Percentiles rank a stretch among this genome's conserved stretches.
These are phyloP conservation scores for Colletotrichum graminicola DNA, from an alignment of 2,329 filamentous ascomycete species.

Conservation along the genomic window DNA sequence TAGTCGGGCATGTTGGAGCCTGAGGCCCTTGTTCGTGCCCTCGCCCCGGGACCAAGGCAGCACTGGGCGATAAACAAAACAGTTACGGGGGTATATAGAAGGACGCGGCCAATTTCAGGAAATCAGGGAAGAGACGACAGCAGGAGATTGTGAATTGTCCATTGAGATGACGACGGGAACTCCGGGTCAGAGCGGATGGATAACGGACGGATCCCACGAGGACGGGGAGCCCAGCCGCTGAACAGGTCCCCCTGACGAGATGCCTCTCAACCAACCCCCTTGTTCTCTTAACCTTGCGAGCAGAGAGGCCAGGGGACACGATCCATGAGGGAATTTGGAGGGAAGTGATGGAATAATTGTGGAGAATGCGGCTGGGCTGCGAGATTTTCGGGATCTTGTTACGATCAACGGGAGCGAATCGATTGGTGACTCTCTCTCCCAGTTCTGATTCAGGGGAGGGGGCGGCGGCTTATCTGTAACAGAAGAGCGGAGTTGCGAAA, in stretches of 20 bases:
- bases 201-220: background rate
- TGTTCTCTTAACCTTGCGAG: background rate
- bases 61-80: conserved; percentile 26
- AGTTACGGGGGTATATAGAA: background rate
- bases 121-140: conserved; percentile 24
- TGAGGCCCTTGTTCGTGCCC: background rate
- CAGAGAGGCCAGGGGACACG: background rate
- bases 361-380: conserved; percentile 9
- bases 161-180: conserved; percentile 1
- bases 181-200: background rate
- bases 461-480: background rate
- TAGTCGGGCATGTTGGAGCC: background rate
- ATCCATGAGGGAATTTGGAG: background rate
- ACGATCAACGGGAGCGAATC: conserved; percentile 28
- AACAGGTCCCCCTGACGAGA: too few species aligned
- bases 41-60: background rate
- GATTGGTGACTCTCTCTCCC: conserved; percentile 13
- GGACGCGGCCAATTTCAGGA: background rate
- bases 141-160: conserved; percentile 5
- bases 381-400: conserved; percentile 22
- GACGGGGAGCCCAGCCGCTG: background rate
- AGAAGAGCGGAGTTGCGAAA: conserved; percentile 13
- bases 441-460: conserved; percentile 27
- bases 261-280: background rate
- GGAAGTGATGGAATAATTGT: background rate